Evolutionary conservation across 495 filamentous ascomycete species (phyloP), one percentile per base, ranked within the genome.

Genomic region (Hamigera avellanea): DNA sequence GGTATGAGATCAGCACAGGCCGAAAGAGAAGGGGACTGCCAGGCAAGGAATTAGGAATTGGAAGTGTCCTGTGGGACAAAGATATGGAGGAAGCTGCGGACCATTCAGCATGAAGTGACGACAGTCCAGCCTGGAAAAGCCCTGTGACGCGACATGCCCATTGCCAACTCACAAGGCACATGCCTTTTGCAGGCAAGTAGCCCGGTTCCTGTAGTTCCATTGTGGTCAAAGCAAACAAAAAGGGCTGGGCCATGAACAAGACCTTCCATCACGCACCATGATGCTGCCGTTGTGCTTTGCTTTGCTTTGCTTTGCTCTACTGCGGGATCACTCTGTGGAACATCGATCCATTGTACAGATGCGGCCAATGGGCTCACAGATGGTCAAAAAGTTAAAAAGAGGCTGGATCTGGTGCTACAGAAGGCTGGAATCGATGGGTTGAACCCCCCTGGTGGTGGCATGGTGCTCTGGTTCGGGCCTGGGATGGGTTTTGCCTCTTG

Each of bases 81-180:
- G 37, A 32, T 39, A 39, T 32, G 37, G 4, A 32, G 3, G 25
- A 26, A 26, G 19, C 17, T 26, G 8, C 10, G 17, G 34, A n/a
- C 32, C 19, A 36, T 25, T 26, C 17, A 36, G 8, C 7, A 3
- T 18, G n/a, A 21, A 27, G 12, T 9, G 19, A 23, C 5, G 9
- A 23, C 30, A 32, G 15, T 17, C 30, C 33, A 35, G 33, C 21
- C 7, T 37, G 28, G 40, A 40, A 37, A 39, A 26, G 34, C 39
- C 37, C 34, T 40, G 27, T 29, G 37, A 42, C 33, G 43, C 40
- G 26, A 36, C 19, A 42, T 48, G 30, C 30, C 13, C 13, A 23
- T 35, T 19, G 45, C 48, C 51, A 54, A 37, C 48, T 41, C 51
- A 54, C 37, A 48, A 36, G 37, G 29, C 36, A 28, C 28, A 34